These are phyloP conservation scores for Hordeum pubiflorum DNA, from an alignment of 202 grass and related monocot species.

Conservation along the genomic window DNA sequence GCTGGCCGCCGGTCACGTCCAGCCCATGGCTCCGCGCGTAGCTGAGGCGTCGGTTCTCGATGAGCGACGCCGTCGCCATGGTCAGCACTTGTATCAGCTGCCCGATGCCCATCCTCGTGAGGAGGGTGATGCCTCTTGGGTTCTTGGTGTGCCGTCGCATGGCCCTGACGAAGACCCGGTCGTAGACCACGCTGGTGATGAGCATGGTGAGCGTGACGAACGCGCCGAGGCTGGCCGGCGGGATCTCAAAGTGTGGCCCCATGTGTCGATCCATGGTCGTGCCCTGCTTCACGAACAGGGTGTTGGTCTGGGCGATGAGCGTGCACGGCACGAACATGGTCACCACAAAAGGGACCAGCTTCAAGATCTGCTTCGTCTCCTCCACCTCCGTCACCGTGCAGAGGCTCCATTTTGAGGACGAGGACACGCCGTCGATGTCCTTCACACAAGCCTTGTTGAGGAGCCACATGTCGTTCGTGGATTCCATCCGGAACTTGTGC, in stretches of 20 bases:
- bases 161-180: background rate
- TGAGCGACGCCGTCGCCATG: background rate
- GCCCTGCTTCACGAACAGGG: slow-evolving; percentile 68
- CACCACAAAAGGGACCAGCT: background rate
- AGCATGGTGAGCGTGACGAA: background rate
- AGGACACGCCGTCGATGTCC: background rate
- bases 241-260: background rate
- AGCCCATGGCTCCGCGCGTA: slow-evolving; percentile 16
- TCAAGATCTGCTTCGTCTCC: slow-evolving; percentile 64
- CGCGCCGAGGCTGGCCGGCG: background rate
- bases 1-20: background rate
- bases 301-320: slow-evolving; percentile 50
- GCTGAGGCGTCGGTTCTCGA: slow-evolving; percentile 35
- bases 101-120: background rate
- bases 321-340: slow-evolving; percentile 54
- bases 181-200: background rate
- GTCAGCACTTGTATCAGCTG: background rate
- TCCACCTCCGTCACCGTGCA: slow-evolving; percentile 62
- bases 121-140: background rate
- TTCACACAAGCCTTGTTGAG: background rate
- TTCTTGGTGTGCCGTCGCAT: background rate
- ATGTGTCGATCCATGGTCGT: slow-evolving; percentile 46
- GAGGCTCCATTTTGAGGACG: background rate
- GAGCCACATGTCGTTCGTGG: background rate
- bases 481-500: background rate